These are phyloP conservation scores for Boletus edulis DNA, from an alignment of 768 basidiomycete species.

Conservation along the genomic window DNA sequence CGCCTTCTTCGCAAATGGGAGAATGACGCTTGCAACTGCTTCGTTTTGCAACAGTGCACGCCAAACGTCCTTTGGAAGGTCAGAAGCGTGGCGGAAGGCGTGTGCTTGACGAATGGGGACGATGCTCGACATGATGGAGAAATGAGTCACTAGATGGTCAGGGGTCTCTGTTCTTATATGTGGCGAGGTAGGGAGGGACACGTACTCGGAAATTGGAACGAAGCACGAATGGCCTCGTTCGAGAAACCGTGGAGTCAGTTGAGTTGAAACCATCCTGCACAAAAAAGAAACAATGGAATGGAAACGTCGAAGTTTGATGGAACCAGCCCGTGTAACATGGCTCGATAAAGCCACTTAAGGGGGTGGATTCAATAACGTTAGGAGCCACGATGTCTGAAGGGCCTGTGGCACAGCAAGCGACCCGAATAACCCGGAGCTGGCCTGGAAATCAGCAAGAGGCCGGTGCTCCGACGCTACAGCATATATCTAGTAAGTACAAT, in stretches of 20 bases:
- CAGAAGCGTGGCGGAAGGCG: conserved; percentile 1
- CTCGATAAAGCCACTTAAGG: background rate
- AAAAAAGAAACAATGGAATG: background rate
- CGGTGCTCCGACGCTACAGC: background rate
- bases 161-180: conserved; percentile 6
- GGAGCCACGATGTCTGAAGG: background rate
- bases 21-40: conserved; percentile 38
- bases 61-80: conserved; percentile 30
- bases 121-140: conserved; percentile 13
- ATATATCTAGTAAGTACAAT: background rate
- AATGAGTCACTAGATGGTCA: conserved; percentile 2
- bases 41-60: conserved; percentile 28
- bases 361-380: background rate
- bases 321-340: background rate
- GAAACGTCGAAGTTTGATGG: background rate
- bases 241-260: background rate
- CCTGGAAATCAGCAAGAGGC: background rate
- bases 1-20: conserved; percentile 37
- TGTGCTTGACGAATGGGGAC: background rate
- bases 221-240: background rate
- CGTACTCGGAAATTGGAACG: background rate
- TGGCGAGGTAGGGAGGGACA: background rate
- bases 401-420: background rate
- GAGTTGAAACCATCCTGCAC: conserved; percentile 21
- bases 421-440: background rate